phyloP scores from a whole-genome alignment of 164 flowering plant species.

The Akebia trifoliata region DNA sequence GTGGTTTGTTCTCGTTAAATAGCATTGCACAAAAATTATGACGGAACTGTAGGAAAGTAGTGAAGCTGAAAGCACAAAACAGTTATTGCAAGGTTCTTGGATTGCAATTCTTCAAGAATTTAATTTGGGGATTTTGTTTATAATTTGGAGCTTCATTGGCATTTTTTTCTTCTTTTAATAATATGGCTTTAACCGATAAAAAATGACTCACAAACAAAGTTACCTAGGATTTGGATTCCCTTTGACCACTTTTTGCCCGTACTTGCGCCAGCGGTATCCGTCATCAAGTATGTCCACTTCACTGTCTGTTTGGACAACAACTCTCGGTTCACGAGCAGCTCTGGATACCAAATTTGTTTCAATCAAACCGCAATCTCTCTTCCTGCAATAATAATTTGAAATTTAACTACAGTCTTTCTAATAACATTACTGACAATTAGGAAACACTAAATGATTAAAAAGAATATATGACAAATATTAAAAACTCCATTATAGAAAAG shows the following conservation, averaged over 20 bases:
- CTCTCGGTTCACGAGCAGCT: conserved; percentile 68
- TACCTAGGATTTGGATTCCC: conserved; percentile 94
- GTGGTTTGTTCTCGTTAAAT: no score
- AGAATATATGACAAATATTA: not conserved
- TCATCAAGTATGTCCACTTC: conserved; percentile 85
- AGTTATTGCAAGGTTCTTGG: no score
- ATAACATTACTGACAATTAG: not conserved
- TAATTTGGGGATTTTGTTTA: no score
- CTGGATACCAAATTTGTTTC: conserved; percentile 53
- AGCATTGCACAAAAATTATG: no score
- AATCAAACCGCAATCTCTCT: conserved; percentile 38
- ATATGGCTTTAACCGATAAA: not conserved
- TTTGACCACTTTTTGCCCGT: conserved; percentile 86
- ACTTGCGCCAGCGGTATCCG: conserved; percentile 92
- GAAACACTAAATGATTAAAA: not conserved
- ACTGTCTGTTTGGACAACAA: conserved; percentile 72
- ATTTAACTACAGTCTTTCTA: not conserved
- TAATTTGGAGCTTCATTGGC: no score
- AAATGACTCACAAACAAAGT: not conserved
- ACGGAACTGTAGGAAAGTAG: no score
- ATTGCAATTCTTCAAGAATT: no score
- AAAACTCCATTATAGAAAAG: not conserved
- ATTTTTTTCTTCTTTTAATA: no score
- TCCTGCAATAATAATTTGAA: conserved; percentile 33
- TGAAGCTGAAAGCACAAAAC: no score